Base-by-base conservation (phyloP, 2,329 filamentous ascomycete species). In the Penicillium sp. region DNA sequence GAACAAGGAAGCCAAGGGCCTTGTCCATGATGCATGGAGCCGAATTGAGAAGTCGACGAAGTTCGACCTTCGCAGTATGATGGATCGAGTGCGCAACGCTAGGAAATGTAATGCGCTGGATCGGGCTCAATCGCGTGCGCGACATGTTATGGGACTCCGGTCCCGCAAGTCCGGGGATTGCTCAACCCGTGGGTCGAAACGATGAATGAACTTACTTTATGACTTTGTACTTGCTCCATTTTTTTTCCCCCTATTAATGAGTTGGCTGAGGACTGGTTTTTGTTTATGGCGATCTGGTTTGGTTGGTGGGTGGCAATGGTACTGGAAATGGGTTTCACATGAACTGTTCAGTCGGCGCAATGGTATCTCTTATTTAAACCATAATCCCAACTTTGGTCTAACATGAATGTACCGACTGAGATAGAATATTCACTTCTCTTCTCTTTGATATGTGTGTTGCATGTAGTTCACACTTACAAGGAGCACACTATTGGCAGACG, bases 41-140 rank as follows among this genome's bases (percentile, higher is more conserved):
- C 66, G 61, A 40, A 53, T 74, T 10, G 69, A 55, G 20, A 53
- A 61, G 14, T 65, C 64, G 1, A 58, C 61, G 8, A 57, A 55
- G 4, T 35, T 74, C 13, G 65, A 70, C 39, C 51, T 70, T 31
- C 55, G 49, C 16, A 56, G 56, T 8, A 53, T 74, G 59, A 62
- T 65, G 57, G 64, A 68, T 45, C 61, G 64, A 55, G 47, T 72
- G 11, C 69, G 68, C 35, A 66, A 65, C 38, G 61, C 60, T 14
- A 63, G 62, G 32, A 70, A 66, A 48, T 69, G 61, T 37, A 64
- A 66, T 38, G 56, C 70, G 18, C 57, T 76, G 43, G 68, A 66
- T 45, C 68, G 60, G 34, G 74, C 73, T 39, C 74, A 76, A 46
- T 68, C 64, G 48, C 67, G 66, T 42, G 74, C 72, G 22, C 68